phyloP scores from a whole-genome alignment of 2,329 filamentous ascomycete species.

The Hypoxylon sp. region DNA sequence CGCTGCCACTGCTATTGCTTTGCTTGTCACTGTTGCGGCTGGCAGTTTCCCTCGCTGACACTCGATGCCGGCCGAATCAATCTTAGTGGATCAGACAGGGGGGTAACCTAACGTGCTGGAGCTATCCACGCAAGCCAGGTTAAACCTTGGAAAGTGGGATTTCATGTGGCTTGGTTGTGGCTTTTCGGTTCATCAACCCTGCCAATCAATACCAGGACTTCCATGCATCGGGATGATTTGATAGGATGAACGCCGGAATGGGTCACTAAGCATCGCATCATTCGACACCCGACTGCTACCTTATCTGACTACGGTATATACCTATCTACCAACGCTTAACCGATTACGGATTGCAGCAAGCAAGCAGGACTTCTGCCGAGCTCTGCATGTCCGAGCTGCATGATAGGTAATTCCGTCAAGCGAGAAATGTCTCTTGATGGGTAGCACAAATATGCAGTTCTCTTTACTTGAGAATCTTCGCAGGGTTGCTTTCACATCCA shows the following conservation, averaged over 20 bases:
- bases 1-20: not conserved
- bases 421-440: conserved; percentile 26
- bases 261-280: conserved; percentile 37
- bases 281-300: conserved; percentile 37
- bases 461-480: conserved; percentile 3
- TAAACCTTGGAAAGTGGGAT: conserved; percentile 14
- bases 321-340: conserved; percentile 39
- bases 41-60: conserved; percentile 20
- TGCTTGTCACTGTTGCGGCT: conserved; percentile 11
- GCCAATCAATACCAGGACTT: not conserved
- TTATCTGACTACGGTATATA: conserved; percentile 41
- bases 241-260: conserved; percentile 19
- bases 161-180: conserved; percentile 28
- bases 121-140: conserved; percentile 2
- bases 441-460: conserved; percentile 19
- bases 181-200: conserved; percentile 12
- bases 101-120: not conserved
- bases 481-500: conserved; percentile 6
- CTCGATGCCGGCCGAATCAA: conserved; percentile 12
- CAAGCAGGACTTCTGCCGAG: conserved; percentile 33
- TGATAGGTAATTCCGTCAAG: conserved; percentile 33
- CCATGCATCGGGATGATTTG: conserved; percentile 36
- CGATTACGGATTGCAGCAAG: conserved; percentile 23
- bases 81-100: not conserved
- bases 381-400: conserved; percentile 40